Evolutionary conservation across 495 filamentous ascomycete genomes (phyloP), one percentile per base, ranked within the genome.

Genomic region (Hypoxylon cercidicola): DNA sequence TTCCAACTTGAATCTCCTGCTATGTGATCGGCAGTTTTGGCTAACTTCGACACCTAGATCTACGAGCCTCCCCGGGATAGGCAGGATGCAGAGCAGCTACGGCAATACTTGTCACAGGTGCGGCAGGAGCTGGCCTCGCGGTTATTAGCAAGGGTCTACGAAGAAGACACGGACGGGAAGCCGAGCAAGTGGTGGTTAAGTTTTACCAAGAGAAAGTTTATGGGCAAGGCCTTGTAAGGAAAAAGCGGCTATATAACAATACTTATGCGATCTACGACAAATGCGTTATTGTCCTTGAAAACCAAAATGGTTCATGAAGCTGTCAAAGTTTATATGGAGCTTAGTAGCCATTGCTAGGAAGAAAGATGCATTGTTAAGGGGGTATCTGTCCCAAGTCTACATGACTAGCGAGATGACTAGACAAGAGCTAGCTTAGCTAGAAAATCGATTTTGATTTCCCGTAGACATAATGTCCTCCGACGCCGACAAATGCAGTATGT

Each of bases 171-270:
- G n/a, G 82, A 84, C 53, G 87, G 84, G 9, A 84, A 81, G 77
- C 94, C 95, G 70, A 96, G 92, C 69, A 99, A 99, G 87, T 98
- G 93, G 90, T 99, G 95, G 95, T 81, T 99, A 66, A 97, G 94
- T 81, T 99, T 97, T 76, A 90, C 90, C 46, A 99, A 98, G 86
- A 88, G 95, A 75, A 96, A 96, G 84, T 99, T 99, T 77, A 98
- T 99, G 96, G 93, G 93, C 72, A 97, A 97, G 84, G 87, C 86
- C 69, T 82, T 93, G 74, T 92, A 81, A 79, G n/a, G n/a, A 68
- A 25, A 15, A 4, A 13, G 35, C 23, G 1, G n/a, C 4, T 18
- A 51, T 11, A 32, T 18, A 15, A 11, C 47, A 13, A 49, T 34
- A 28, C 11, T n/a, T 52, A 43, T 9, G 0, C 4, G 20, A 41